These are phyloP conservation scores for Lactarius sanguifluus DNA, from an alignment of 768 basidiomycete genomes.

Conservation along the genomic window DNA sequence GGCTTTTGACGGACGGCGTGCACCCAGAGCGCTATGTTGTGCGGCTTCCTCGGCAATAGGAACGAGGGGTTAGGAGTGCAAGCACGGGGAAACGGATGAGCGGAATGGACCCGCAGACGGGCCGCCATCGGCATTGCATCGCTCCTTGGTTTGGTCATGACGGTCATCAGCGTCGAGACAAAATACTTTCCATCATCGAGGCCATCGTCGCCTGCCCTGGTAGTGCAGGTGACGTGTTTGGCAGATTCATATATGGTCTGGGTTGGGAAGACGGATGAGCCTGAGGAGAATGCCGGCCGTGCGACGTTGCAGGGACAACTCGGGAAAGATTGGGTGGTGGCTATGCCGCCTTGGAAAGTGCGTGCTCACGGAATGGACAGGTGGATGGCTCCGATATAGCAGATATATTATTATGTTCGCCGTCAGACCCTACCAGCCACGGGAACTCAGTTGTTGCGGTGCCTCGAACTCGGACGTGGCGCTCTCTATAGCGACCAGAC, in stretches of 20 bases:
- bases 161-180: constrained; percentile 46
- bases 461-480: constrained; percentile 61
- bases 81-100: background rate
- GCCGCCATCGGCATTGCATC: constrained; percentile 4
- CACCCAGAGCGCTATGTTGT: too few species aligned
- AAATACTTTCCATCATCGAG: constrained; percentile 52
- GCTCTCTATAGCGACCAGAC: constrained; percentile 72
- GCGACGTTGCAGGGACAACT: constrained; percentile 57
- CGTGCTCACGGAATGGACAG: constrained; percentile 22
- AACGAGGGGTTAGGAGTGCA: background rate
- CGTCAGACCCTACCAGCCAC: constrained; percentile 19
- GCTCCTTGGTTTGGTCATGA: background rate
- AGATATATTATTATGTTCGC: constrained; percentile 6
- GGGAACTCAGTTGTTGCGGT: constrained; percentile 65
- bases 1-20: background rate
- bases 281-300: constrained; percentile 35
- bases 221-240: constrained; percentile 63
- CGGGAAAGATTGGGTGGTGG: constrained; percentile 78
- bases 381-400: constrained; percentile 8
- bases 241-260: constrained; percentile 81
- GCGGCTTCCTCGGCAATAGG: too few species aligned
- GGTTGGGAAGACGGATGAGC: constrained; percentile 60
- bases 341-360: constrained; percentile 60
- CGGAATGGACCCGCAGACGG: constrained; percentile 4
- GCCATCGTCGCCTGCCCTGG: constrained; percentile 55